Base-by-base conservation (phyloP, 2,329 filamentous ascomycete species). In the Aureobasidium lini region DNA sequence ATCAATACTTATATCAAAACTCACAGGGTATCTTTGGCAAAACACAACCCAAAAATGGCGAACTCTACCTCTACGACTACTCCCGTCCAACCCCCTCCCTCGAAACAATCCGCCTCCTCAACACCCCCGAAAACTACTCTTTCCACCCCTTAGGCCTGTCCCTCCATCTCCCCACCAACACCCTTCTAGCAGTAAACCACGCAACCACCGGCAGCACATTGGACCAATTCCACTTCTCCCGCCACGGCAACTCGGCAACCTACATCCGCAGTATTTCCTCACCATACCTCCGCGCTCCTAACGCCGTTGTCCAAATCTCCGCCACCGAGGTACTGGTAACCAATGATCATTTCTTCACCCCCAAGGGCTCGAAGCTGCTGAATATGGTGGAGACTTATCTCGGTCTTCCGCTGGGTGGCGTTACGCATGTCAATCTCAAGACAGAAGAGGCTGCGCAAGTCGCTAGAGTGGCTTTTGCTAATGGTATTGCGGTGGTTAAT, bases 71-170 rank as follows among this genome's bases (percentile, higher is more conserved):
- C 16, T 76, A 72, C 61, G 67, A 72, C 61, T 76, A 76, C 62
- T 59, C 67, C 6, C 65, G 66, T 13, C 60, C 62, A 3, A 54
- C 64, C 11, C 46, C 67, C 6, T 49, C 58, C 2, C 31, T 62
- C 15, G 66, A 65, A 13, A 61, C 64, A 4, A 63, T 74, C 15
- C 63, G 64, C 16, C 64, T 63, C 5, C 61, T 76, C 18, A 57
- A 68, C 56, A 61, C 62, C 10, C 43, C 65, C 6, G 58, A 62
- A 23, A 60, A 61, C 6, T 57, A 47, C 1, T 70, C 75, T 50
- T 73, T 77, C 59, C 75, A 78, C 57, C 76, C 76, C 1, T 65
- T 78, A 1, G 75, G 75, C 4, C 67, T 78, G 4, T 70, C 71
- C 5, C 73, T 71, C 36, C 69, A 76, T 15, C 50, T 66, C 2